Percentiles rank a stretch among this genome's conserved stretches.
These are phyloP conservation scores for Microdochium bolleyi DNA, from an alignment of 2,329 filamentous ascomycete genomes.

Conservation along the genomic window DNA sequence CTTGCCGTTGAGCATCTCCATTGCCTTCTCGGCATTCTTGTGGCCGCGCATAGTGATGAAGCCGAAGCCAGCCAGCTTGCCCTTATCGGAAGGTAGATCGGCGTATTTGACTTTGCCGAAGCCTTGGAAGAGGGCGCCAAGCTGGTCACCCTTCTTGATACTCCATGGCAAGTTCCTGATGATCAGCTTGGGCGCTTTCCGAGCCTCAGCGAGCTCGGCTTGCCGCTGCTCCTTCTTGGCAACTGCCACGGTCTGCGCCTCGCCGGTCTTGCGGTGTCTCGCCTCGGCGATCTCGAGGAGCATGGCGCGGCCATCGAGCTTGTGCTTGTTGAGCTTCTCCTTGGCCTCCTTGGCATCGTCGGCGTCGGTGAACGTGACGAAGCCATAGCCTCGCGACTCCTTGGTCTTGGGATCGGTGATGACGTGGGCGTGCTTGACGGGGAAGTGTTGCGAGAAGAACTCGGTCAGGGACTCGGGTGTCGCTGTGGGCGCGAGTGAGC, in stretches of 20 bases:
- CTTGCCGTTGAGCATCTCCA: constrained; percentile 81
- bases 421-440: constrained; percentile 92
- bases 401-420: constrained; percentile 82
- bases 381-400: constrained; percentile 84
- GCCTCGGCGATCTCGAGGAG: constrained; percentile 83
- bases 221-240: constrained; percentile 47
- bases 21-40: constrained; percentile 85
- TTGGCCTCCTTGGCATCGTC: constrained; percentile 82
- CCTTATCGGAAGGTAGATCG: constrained; percentile 72
- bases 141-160: constrained; percentile 77
- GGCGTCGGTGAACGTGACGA: constrained; percentile 91
- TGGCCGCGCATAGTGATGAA: constrained; percentile 83
- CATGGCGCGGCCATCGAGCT: constrained; percentile 73
- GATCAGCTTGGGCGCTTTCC: constrained; percentile 68
- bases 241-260: constrained; percentile 33
- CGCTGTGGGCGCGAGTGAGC: constrained; percentile 68
- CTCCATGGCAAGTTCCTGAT: constrained; percentile 95
- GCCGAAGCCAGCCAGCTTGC: constrained; percentile 78
- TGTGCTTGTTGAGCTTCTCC: constrained; percentile 70
- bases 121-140: constrained; percentile 71
- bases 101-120: constrained; percentile 89
- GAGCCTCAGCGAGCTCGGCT: constrained; percentile 51
- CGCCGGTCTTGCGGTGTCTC: constrained; percentile 51
- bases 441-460: constrained; percentile 89
- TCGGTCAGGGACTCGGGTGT: constrained; percentile 79